Percentiles rank a stretch among this genome's conserved stretches.
Conservation (phyloP, 1,139 yeast species). For the Kurtzmaniella quercitrusa region DNA sequence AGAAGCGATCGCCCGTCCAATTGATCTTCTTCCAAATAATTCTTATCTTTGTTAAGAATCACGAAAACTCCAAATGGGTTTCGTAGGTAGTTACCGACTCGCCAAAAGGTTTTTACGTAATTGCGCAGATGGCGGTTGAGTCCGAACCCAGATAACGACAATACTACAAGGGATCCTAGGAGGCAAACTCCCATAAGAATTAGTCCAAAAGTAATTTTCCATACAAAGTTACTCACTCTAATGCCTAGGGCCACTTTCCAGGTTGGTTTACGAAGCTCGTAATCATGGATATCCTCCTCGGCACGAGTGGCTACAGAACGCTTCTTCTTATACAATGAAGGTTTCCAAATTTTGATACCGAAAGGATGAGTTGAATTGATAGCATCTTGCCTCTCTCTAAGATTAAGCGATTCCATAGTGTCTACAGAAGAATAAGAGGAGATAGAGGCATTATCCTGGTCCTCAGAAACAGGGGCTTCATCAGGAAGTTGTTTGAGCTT, state of each 20-base stretch:
- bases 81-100: slow-evolving; percentile 66
- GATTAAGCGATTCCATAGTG: slow-evolving; percentile 78
- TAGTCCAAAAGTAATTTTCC: slow-evolving; percentile 74
- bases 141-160: slow-evolving; percentile 48
- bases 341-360: slow-evolving; percentile 98
- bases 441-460: slow-evolving; percentile 26
- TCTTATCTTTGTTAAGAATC: slow-evolving; percentile 69
- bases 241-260: slow-evolving; percentile 59
- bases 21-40: slow-evolving; percentile 81
- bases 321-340: slow-evolving; percentile 87
- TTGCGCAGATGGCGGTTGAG: slow-evolving; percentile 32
- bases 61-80: slow-evolving; percentile 92
- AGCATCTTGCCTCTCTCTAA: slow-evolving; percentile 91
- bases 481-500: slow-evolving; percentile 10
- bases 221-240: slow-evolving; percentile 64
- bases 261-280: slow-evolving; percentile 47
- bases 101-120: slow-evolving; percentile 60
- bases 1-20: slow-evolving; percentile 82
- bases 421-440: slow-evolving; percentile 41
- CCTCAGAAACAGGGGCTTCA: slow-evolving; percentile 12
- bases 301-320: slow-evolving; percentile 92
- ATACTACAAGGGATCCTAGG: slow-evolving; percentile 38
- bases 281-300: slow-evolving; percentile 88
- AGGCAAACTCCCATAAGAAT: slow-evolving; percentile 50
- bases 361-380: slow-evolving; percentile 96